Evolutionary conservation across 768 basidiomycete genomes (phyloP), one percentile per base, ranked within the genome.

Genomic region (Lepiota venenata): DNA sequence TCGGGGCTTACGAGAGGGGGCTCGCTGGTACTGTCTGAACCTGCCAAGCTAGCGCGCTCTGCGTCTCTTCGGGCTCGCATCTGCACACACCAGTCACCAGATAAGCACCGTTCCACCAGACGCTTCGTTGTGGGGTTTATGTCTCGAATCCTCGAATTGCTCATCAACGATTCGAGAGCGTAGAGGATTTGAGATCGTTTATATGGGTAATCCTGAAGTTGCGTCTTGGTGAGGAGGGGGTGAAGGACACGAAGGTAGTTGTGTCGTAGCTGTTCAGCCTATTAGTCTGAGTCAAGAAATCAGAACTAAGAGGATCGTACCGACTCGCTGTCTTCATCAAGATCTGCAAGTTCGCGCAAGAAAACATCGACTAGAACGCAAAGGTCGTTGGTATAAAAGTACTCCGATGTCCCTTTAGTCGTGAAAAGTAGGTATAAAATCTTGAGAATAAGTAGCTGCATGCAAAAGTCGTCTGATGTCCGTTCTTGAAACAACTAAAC

Each of bases 361-460:
- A 99, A 98, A 1, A 99, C 97, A 62, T 99, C 97, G 11, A 99
- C 93, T 12, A 99, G 77, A 3, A 99, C 97, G 61, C 92, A 83
- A 29, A 99, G 76, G 63, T 99, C 97, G 64, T 99, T 99, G 14
- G 94, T 98, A 70, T 97, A 99, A 64, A 99, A 98, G 67, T 93
- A 98, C 67, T 98, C 94, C 4, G 88, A 86, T 10, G 93, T 94
- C 29, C 87, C 92, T 58, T 87, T 85, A 2, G 92, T 97, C 14
- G 93, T 96, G 68, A 98, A 98, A 9, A 99, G 79, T 6, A 98
- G 81, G 66, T 96, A 99, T 2, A 99, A 79, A 38, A 98, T 80
- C 69, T 99, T 99, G 63, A 99, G 77, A 47, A 98, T 88, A 50
- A 98, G 78, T 15, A 98, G 74, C 60, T 97, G 93, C 85, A 96